Percentiles rank a stretch among this genome's conserved stretches.
These are phyloP conservation scores for Penicillium janthinellum DNA, from an alignment of 2,329 filamentous ascomycete species.

Conservation along the genomic window DNA sequence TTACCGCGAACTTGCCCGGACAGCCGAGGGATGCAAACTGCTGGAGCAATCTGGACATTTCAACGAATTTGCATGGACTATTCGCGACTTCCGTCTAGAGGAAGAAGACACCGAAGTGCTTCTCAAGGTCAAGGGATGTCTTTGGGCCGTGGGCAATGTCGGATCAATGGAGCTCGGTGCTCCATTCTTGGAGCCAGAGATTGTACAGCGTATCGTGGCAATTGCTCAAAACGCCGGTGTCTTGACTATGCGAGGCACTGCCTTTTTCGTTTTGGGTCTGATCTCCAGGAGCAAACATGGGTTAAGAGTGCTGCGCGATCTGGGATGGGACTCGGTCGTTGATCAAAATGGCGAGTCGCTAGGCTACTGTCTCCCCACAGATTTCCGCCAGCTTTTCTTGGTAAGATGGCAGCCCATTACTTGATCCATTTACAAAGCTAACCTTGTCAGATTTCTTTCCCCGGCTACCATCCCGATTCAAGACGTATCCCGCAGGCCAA, in stretches of 20 bases:
- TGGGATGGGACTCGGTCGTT: slow-evolving; percentile 91
- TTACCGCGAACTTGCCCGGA: slow-evolving; percentile 91
- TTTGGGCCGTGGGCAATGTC: slow-evolving; percentile 98
- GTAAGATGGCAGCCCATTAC: slow-evolving; percentile 49
- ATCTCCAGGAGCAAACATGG: slow-evolving; percentile 92
- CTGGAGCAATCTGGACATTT: slow-evolving; percentile 94
- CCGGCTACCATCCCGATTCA: slow-evolving; percentile 46
- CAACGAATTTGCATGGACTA: slow-evolving; percentile 85
- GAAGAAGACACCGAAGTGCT: slow-evolving; percentile 82
- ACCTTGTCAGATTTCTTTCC: slow-evolving; percentile 40
- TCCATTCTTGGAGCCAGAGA: slow-evolving; percentile 85
- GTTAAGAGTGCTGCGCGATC: slow-evolving; percentile 83
- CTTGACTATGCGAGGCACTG: slow-evolving; percentile 90
- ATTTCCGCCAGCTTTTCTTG: slow-evolving; percentile 77
- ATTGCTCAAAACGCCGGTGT: slow-evolving; percentile 89
- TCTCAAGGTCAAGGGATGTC: slow-evolving; percentile 90
- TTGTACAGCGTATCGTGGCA: slow-evolving; percentile 80
- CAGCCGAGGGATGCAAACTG: slow-evolving; percentile 85
- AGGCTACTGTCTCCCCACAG: slow-evolving; percentile 81
- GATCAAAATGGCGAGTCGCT: slow-evolving; percentile 79
- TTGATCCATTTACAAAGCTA: neutral
- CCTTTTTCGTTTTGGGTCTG: slow-evolving; percentile 91
- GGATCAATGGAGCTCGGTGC: slow-evolving; percentile 97
- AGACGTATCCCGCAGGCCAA: slow-evolving; percentile 46
- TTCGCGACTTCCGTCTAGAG: slow-evolving; percentile 83